Percentiles rank a stretch among this genome's conserved stretches.
These are phyloP conservation scores for Beauveria australis DNA, from an alignment of 2,329 filamentous ascomycete species.

Conservation along the genomic window DNA sequence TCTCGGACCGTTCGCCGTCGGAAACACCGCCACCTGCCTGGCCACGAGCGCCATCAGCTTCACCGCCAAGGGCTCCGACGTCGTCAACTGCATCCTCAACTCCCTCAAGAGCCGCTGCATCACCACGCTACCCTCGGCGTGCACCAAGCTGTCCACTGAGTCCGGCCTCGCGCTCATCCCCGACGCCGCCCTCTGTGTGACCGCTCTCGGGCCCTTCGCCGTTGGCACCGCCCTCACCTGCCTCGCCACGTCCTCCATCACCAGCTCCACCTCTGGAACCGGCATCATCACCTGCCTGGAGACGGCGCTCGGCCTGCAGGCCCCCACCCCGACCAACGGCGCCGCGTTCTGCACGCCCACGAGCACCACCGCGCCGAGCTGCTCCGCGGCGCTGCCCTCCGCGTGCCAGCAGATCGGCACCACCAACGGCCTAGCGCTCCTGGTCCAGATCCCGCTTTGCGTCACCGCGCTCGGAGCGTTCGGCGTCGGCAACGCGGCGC, in stretches of 20 bases:
- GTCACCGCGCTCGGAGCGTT: neutral
- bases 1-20: neutral
- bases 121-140: neutral
- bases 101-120: slow-evolving; percentile 7
- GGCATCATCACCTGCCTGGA: neutral
- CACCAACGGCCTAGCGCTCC: neutral
- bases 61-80: neutral
- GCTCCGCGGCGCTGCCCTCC: neutral
- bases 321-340: neutral
- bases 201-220: slow-evolving; percentile 11
- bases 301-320: neutral
- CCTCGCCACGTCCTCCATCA: neutral
- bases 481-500: neutral
- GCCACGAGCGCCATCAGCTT: neutral
- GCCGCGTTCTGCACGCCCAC: neutral
- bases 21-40: neutral
- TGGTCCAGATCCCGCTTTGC: neutral
- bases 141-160: neutral
- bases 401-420: neutral
- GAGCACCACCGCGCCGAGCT: neutral
- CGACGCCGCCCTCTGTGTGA: neutral
- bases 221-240: slow-evolving; percentile 8
- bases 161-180: neutral
- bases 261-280: neutral
- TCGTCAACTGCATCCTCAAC: neutral